These are phyloP conservation scores for Aristolochia fimbriata DNA, from an alignment of 164 flowering plant species.

Conservation along the genomic window DNA sequence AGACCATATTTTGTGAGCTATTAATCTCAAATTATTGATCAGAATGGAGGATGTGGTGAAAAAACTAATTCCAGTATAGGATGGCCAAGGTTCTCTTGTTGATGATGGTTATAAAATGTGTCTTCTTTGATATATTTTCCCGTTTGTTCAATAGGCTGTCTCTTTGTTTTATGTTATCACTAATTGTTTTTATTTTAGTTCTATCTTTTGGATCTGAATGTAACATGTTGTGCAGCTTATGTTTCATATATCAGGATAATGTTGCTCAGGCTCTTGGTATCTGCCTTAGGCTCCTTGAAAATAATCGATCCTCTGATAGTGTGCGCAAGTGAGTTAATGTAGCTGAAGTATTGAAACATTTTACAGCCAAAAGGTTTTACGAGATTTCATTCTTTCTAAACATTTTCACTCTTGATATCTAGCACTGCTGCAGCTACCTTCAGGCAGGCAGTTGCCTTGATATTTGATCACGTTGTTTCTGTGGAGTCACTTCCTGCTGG, in stretches of 20 bases:
- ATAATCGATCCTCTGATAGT: slow-evolving; percentile 76
- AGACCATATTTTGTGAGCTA: too few relatives aligned
- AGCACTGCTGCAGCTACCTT: slow-evolving; percentile 99
- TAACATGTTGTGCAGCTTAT: background rate
- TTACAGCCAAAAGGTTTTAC: background rate
- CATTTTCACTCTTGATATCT: slow-evolving; percentile 13
- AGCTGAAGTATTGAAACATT: background rate
- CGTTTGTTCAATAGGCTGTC: too few relatives aligned
- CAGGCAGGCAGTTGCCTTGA: slow-evolving; percentile 94
- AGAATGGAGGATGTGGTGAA: too few relatives aligned
- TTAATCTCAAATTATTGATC: too few relatives aligned
- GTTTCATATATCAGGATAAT: slow-evolving; percentile 47
- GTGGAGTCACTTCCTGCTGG: slow-evolving; percentile 80
- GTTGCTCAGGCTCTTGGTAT: slow-evolving; percentile 87
- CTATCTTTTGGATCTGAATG: background rate
- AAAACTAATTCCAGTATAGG: too few relatives aligned
- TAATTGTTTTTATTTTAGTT: too few relatives aligned
- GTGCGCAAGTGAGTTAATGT: slow-evolving; percentile 68
- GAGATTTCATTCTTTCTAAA: background rate
- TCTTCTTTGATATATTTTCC: too few relatives aligned
- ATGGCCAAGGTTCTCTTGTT: too few relatives aligned
- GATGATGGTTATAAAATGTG: too few relatives aligned
- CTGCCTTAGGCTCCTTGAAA: slow-evolving; percentile 87
- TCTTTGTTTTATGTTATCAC: too few relatives aligned
- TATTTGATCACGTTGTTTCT: slow-evolving; percentile 75